Conservation (phyloP, 257 asterid genomes). For the Thymus mandschuricus region DNA sequence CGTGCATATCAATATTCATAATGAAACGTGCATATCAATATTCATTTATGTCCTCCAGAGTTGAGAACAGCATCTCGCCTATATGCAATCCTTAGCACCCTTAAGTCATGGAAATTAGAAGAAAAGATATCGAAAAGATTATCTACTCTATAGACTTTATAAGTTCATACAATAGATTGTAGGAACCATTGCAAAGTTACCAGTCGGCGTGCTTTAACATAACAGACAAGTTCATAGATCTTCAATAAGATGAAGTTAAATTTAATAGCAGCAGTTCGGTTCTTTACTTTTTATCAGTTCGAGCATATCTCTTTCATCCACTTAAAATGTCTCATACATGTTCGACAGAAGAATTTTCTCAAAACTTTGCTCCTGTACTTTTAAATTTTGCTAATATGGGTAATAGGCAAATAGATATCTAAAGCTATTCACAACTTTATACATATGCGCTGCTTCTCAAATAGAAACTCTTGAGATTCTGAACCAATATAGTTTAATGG, state of each 20-base stretch:
- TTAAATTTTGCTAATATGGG: not conserved
- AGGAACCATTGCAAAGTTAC: not conserved
- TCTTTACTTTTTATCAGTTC: slow-evolving; percentile 1
- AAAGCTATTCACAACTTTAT: not conserved
- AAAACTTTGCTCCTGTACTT: slow-evolving; percentile 2
- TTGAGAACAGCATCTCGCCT: slow-evolving; percentile 12
- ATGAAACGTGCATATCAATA: slow-evolving; percentile 6
- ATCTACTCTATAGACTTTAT: not conserved
- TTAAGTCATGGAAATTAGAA: not conserved
- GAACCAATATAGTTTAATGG: not conserved
- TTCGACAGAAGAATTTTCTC: slow-evolving; percentile 3
- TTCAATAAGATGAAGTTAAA: not conserved
- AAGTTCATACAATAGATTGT: not conserved
- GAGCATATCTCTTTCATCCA: slow-evolving; percentile 1
- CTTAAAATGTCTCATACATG: slow-evolving; percentile 8
- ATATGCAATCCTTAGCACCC: not conserved
- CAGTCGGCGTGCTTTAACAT: slow-evolving; percentile 9
- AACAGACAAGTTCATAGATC: not conserved
- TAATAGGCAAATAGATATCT: slow-evolving; percentile 12
- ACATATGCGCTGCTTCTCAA: not conserved
- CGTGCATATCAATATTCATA: slow-evolving; percentile 1
- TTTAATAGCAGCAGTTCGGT: slow-evolving; percentile 4
- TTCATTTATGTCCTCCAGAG: slow-evolving; percentile 19
- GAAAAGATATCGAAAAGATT: not conserved
- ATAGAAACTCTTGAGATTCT: not conserved